Evolutionary conservation across 768 basidiomycete species (phyloP), one percentile per base, ranked within the genome.

Genomic region (Pisolithus marmoratus): DNA sequence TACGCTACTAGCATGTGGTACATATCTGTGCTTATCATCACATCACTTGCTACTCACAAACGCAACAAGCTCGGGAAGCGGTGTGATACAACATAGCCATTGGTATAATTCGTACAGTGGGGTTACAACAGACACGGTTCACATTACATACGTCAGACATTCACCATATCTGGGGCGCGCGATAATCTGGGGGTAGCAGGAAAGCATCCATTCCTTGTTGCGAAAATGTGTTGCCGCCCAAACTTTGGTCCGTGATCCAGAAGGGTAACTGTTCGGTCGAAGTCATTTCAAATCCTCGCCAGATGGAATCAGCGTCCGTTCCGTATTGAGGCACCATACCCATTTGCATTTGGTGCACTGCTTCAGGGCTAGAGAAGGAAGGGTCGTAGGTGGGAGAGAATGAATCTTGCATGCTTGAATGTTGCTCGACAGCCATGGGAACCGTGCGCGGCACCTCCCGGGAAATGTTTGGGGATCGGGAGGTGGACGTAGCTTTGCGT

Each of bases 171-270:
- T 87, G 86, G 46, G 83, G 78, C 23, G 81, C 77, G 52, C 83
- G 72, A 59, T 85, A 90, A 62, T 90, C 85, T 27, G 73, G 68
- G 15, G 90, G 90, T 36, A 92, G 74, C 44, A 92, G 72, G 70
- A 91, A 91, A 4, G 90, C 87, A 60, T 92, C 87, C 73, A 92
- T 88, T 55, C 90, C 90, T 60, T 87, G 80, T 65, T 89, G 87
- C 29, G 82, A 77, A 68, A 90, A 87, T 8, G 82, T 79, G 59
- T 72, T 79, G 46, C 87, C 89, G 42, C 89, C 90, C 2, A 91
- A 69, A 58, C 78, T 88, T 65, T 88, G 85, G 65, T 92, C 90
- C 34, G 88, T 87, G 42, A 91, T 82, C 89, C 89, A 92, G 24
- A 91, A 83, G 19, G 90, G 89, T 9, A 90, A 72, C 58, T 89